Base-by-base conservation (phyloP, 768 basidiomycete genomes). In the Psilocybe subaeruginosa region DNA sequence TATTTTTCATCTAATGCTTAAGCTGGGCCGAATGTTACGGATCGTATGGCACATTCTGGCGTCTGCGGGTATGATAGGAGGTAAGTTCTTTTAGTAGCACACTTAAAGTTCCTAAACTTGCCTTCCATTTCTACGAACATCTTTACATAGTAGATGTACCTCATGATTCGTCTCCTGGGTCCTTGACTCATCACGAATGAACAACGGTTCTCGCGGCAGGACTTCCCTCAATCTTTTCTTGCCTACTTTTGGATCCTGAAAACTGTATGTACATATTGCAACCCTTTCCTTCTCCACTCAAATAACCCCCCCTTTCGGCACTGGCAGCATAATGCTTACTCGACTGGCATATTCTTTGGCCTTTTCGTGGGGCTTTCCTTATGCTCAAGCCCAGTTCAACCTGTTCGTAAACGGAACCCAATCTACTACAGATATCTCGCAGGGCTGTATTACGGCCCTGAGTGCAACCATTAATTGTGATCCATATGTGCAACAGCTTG, bases 401-500 rank as follows among this genome's bases (percentile, higher is more conserved):
- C 48, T 49, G 11, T 49, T 49, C 29, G 19, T 29, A 5, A 27
- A 49, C 23, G 48, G 48, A 19, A 49, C 48, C 4, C 48, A 49
- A 12, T n/a, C 48, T 17, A 27, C 23, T 4, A 16, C 48, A 9
- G 29, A 49, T 29, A 19, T 49, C 48, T 49, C 48, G 4, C 48
- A 49, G 19, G 48, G 48, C 6, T 49, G 48, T 17, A 49, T 27
- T 17, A 49, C 48, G 4, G 48, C 48, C 4, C 29, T 49, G 19
- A 49, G 29, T 9, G 48, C 48, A 11, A 49, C 48, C 17, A 29
- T 49, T 49, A 49, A 49, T 49, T 49, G 48, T 17, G 48, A 49
- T 29, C 48, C 48, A 49, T 49, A 49, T 49, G 12, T 49, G 11
- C 48, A 49, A 49, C 48, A 49, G 48, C 48, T 49, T n/a, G 48